Evolutionary conservation across 2,329 filamentous ascomycete genomes (phyloP), one percentile per base, ranked within the genome.

Genomic region (Penicillium sp.): DNA sequence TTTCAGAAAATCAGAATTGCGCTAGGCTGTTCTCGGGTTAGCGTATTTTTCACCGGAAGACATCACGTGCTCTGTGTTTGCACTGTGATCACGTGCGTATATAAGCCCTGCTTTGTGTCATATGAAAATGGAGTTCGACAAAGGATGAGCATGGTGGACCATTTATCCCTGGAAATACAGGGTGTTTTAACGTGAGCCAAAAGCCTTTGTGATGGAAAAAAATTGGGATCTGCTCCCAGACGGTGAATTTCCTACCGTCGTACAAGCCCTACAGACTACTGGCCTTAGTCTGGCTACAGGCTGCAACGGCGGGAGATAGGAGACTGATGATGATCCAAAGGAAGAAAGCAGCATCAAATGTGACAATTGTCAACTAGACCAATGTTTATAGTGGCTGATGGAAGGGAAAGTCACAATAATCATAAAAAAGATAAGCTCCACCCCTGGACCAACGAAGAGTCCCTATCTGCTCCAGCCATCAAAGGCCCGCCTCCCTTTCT

Each of bases 1-100:
- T 66, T 67, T 68, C 64, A 55, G 66, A 70, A 70, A 70, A 69
- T 67, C 61, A 66, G 61, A 62, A 62, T 38, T 6, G 45, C 62
- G 60, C 68, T 71, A 71, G 53, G n/a, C 54, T 50, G 1, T 16
- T 28, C 46, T 29, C 0, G 2, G 55, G 51, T 43, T 70, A 70
- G 68, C 38, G 44, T 34, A 12, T 46, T 16, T 37, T 46, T 56
- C 60, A 60, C 56, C 56, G 52, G 57, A 50, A 47, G 31, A 39
- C 11, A 3, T 55, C 63, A 64, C 64, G 64, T 67, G 61, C 40
- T 18, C 0, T 1, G 1, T 16, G 19, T 4, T 19, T 18, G 28
- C 28, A 14, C 58, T 58, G 59, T 50, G 52, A 19, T 63, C 68
- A 70, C 66, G 59, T 68, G 65, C 47, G 14, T 2, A 1, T 5